Percentiles rank a stretch among this genome's conserved stretches.
Evolutionary conservation across 768 basidiomycete genomes (phyloP).

Genomic region (Mycena chlorophos): DNA sequence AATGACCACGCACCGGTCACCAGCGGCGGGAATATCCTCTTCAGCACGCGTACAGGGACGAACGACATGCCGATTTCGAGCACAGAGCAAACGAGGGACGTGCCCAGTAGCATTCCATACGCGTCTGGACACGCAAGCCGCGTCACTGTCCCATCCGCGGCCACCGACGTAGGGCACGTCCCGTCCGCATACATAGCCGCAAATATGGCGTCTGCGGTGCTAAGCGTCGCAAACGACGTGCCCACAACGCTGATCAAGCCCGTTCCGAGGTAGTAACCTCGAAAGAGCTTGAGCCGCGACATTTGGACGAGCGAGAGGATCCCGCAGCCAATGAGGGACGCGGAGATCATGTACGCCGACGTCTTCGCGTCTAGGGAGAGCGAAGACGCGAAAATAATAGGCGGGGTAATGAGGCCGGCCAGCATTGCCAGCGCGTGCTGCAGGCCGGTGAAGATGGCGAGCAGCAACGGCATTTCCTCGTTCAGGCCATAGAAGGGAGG

Average conservation of each 20-base stretch:
- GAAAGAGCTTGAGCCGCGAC: constrained; percentile 62
- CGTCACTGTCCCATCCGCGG: constrained; percentile 58
- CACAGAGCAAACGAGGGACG: constrained; percentile 75
- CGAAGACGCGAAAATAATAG: constrained; percentile 73
- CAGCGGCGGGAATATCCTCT: constrained; percentile 75
- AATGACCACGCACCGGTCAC: constrained; percentile 71
- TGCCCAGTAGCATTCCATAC: constrained; percentile 77
- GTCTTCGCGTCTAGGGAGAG: constrained; percentile 58
- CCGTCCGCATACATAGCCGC: constrained; percentile 76
- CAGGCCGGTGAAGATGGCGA: constrained; percentile 72
- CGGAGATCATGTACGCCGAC: constrained; percentile 78
- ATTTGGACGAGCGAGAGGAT: constrained; percentile 79
- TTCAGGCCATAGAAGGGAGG: constrained; percentile 80
- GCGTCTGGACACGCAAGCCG: constrained; percentile 73
- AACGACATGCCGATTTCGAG: constrained; percentile 81
- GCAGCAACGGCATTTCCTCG: constrained; percentile 66
- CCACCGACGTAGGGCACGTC: constrained; percentile 63
- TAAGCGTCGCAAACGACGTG: constrained; percentile 76
- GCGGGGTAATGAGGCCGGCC: constrained; percentile 79
- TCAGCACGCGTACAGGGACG: constrained; percentile 60
- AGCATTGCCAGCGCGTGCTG: constrained; percentile 83
- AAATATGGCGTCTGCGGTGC: constrained; percentile 76
- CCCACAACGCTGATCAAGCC: constrained; percentile 82
- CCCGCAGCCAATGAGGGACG: constrained; percentile 42
- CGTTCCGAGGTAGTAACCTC: constrained; percentile 72